These are phyloP conservation scores for Nyssa sinensis DNA, from an alignment of 148 eudicot species.

Conservation along the genomic window DNA sequence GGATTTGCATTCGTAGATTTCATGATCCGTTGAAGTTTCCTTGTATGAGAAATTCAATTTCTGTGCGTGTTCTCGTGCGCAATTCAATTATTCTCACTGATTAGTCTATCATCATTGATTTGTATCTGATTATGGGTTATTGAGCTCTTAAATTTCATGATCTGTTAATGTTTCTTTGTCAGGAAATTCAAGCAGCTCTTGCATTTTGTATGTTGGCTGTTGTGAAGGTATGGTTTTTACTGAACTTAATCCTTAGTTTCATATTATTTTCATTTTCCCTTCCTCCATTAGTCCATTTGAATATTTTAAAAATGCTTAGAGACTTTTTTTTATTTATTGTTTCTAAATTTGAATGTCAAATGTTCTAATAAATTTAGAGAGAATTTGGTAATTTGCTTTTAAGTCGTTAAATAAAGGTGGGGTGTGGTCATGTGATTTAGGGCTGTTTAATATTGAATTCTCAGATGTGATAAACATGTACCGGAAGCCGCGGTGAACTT, in stretches of 20 bases:
- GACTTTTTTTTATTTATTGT: background rate
- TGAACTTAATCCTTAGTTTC: background rate
- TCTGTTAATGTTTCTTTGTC: slow-evolving; percentile 7
- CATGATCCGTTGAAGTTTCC: background rate
- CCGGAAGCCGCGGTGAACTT: too few species aligned
- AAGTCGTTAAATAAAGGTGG: background rate
- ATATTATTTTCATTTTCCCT: too few species aligned
- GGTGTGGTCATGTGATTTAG: background rate
- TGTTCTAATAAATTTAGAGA: background rate
- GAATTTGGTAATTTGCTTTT: background rate
- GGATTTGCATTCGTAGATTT: background rate
- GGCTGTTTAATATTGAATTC: background rate
- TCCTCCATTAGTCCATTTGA: background rate
- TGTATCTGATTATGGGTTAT: background rate
- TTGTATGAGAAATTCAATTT: background rate
- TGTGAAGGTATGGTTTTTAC: slow-evolving; percentile 55
- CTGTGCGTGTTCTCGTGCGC: background rate
- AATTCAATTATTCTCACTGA: background rate
- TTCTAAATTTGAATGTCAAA: background rate
- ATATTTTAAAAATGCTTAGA: background rate
- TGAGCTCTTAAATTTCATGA: background rate
- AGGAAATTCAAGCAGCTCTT: slow-evolving; percentile 88
- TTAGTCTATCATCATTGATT: background rate
- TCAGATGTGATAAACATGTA: background rate
- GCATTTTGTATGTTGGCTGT: slow-evolving; percentile 58